Evolutionary conservation across 495 filamentous ascomycete genomes (phyloP).

Genomic region (Neurospora sp.): DNA sequence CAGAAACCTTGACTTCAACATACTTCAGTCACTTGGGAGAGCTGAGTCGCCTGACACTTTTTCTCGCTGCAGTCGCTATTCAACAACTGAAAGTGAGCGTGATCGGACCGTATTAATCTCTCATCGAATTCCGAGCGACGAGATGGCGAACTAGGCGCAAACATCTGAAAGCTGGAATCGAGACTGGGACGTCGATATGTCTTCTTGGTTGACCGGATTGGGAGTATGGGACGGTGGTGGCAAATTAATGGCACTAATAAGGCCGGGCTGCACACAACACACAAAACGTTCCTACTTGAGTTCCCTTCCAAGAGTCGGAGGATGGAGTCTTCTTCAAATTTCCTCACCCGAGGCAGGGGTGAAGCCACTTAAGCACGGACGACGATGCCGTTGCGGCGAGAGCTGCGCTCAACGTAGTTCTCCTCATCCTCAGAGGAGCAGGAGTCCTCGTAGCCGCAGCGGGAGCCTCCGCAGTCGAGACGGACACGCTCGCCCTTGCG

Average conservation of each 20-base stretch:
- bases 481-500: conserved; percentile 84
- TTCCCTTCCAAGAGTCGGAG: neutral
- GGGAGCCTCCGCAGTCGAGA: conserved; percentile 81
- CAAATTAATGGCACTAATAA: neutral
- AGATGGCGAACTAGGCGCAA: neutral
- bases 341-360: conserved; percentile 20
- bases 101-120: neutral
- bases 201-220: neutral
- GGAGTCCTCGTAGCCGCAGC: conserved; percentile 67
- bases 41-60: neutral
- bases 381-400: conserved; percentile 69
- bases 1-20: neutral
- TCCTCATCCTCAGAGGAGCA: conserved; percentile 52
- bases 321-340: conserved; percentile 10
- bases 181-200: neutral
- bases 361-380: conserved; percentile 40
- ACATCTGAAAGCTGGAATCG: neutral
- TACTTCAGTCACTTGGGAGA: neutral
- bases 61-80: neutral
- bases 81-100: neutral
- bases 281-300: neutral
- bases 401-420: conserved; percentile 45
- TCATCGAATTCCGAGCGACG: neutral
- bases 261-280: neutral
- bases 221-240: neutral